These are phyloP conservation scores for Chalara sp. DNA, from an alignment of 2,329 filamentous ascomycete species.

Conservation along the genomic window DNA sequence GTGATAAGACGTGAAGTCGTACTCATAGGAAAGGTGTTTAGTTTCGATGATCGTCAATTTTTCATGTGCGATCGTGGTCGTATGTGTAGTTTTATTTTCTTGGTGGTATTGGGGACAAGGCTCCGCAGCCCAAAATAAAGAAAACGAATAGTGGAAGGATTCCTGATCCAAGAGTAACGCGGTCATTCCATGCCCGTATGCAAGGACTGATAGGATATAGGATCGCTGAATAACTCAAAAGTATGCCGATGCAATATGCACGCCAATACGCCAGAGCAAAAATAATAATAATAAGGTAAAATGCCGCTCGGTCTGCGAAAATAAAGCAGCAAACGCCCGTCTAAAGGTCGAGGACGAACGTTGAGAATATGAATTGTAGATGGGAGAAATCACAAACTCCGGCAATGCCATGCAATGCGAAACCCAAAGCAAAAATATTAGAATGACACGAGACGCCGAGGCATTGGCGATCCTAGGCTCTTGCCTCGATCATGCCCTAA, in stretches of 20 bases:
- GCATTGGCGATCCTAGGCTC: conserved; percentile 21
- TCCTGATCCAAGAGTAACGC: conserved; percentile 23
- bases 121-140: conserved; percentile 7
- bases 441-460: conserved; percentile 56
- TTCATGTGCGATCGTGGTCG: conserved; percentile 19
- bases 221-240: conserved; percentile 19
- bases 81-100: conserved; percentile 13
- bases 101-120: conserved; percentile 3
- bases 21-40: no score
- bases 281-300: conserved; percentile 1
- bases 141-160: conserved; percentile 23
- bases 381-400: not conserved
- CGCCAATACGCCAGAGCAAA: conserved; percentile 22
- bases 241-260: conserved; percentile 24
- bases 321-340: conserved; percentile 8
- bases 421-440: conserved; percentile 38
- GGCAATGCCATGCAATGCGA: conserved; percentile 1
- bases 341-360: conserved; percentile 1
- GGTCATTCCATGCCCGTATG: conserved; percentile 10
- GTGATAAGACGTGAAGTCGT: no score
- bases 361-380: not conserved
- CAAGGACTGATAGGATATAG: conserved; percentile 10
- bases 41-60: conserved; percentile 7
- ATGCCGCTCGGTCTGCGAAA: conserved; percentile 15
- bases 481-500: conserved; percentile 39